These are phyloP conservation scores for Xylaria castorea DNA, from an alignment of 495 filamentous ascomycete genomes.

Conservation along the genomic window DNA sequence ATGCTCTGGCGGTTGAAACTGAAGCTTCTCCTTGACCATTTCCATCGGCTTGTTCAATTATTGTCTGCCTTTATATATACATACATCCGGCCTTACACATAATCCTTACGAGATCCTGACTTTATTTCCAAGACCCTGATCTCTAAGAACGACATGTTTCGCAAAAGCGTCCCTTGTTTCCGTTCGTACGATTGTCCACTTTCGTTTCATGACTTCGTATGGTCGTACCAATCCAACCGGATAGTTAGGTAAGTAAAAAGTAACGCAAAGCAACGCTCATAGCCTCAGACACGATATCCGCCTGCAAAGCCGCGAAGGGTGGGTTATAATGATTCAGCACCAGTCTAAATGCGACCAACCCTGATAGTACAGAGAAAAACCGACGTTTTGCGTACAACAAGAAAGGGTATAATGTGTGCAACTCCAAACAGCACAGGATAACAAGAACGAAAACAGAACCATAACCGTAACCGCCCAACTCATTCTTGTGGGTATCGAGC, in stretches of 20 bases:
- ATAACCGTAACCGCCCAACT: not conserved
- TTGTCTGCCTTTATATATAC: slow-evolving; percentile 6
- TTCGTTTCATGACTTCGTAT: slow-evolving; percentile 7
- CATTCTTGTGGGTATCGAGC: not conserved
- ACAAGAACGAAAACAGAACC: not conserved
- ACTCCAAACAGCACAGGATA: slow-evolving; percentile 15
- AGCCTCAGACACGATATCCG: slow-evolving; percentile 12
- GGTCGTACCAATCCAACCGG: not conserved
- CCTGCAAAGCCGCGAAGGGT: not conserved
- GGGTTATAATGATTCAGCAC: slow-evolving; percentile 6
- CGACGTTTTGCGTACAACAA: not conserved
- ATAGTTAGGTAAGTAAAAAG: not conserved
- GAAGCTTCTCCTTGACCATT: not conserved
- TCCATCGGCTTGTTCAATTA: not conserved
- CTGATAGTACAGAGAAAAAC: slow-evolving; percentile 17
- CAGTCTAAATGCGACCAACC: slow-evolving; percentile 27
- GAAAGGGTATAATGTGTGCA: slow-evolving; percentile 28
- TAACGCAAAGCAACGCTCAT: slow-evolving; percentile 16
- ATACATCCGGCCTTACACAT: not conserved
- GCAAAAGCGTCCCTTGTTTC: not conserved
- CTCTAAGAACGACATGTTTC: not conserved
- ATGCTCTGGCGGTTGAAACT: not conserved
- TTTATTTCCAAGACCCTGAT: not conserved
- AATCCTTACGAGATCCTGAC: not conserved
- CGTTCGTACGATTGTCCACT: not conserved